Evolutionary conservation across 345 rosid species (phyloP), one percentile per base, ranked within the genome.

Genomic region (Brassica napus): DNA sequence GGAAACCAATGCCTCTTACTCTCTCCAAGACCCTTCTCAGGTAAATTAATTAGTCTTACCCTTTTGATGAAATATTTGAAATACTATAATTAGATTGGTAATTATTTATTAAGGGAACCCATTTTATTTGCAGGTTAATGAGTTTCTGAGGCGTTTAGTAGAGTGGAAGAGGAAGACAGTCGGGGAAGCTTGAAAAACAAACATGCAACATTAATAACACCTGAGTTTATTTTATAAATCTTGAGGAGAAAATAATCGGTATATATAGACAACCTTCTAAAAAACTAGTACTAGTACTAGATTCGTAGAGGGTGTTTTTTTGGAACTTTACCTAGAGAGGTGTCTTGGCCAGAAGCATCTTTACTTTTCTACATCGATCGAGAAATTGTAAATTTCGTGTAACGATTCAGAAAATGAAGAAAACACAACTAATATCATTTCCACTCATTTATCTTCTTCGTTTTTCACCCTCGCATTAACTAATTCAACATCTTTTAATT

Each of bases 21-120:
- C 97, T 78, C 88, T 95, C 16, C 92, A 86, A 81, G 98, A 90
- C 37, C 97, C 99, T 64, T 79, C 91, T 5, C 92, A 94, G 97
- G 96, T 77, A 82, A 74, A 74, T 3, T 78, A 58, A 28, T 28
- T 28, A 65, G 8, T 14, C 0, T 54, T 37, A 65, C 15, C 5
- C 3, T 52, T 70, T 2, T 14, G 54, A 9, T 52, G 49, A 26
- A 15, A 6, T 54, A 16, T 65, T 37, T 64, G 14, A 28, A 26
- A 3, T 68, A 61, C 64, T 59, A 59, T 18, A 11, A 8, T 10
- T 52, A 9, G 21, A 69, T 5, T 47, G 21, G 6, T 65, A 8
- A 21, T 69, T 65, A 18, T 26, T 18, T 54, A 49, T 54, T 52
- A 49, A 68, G 58, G 37, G 44, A 18, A 52, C 4, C 21, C 49